Conservation (phyloP, 495 filamentous ascomycete genomes). For the Aspergillus saccharolyticus region DNA sequence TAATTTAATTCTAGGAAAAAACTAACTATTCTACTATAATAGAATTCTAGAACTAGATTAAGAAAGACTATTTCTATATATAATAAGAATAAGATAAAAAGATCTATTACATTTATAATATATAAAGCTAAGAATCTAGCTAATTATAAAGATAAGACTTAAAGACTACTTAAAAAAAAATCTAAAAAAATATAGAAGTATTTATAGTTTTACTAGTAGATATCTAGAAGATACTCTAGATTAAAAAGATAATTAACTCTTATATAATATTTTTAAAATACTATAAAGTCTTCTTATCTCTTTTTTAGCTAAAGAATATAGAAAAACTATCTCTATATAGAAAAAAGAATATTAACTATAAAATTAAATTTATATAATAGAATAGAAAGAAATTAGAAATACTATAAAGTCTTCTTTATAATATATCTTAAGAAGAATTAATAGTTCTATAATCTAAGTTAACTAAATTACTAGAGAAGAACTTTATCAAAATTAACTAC, state of each 20-base stretch:
- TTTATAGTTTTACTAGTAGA: not conserved
- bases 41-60: no score
- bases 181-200: not conserved
- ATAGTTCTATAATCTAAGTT: conserved; percentile 1
- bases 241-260: no score
- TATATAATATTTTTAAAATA: no score
- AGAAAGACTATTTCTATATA: no score
- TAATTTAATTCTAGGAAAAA: conserved; percentile 6
- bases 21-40: not conserved
- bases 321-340: no score
- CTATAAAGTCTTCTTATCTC: no score
- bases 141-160: not conserved
- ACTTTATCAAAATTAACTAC: conserved; percentile 4
- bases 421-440: conserved; percentile 5
- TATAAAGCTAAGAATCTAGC: not conserved
- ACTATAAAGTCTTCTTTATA: not conserved
- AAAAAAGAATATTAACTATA: conserved; percentile 4
- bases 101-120: conserved; percentile 1
- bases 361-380: conserved; percentile 1
- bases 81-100: not conserved
- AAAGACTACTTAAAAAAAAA: not conserved
- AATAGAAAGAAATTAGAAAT: conserved; percentile 1
- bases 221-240: no score
- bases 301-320: no score
- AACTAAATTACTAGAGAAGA: conserved; percentile 4